Base-by-base conservation (phyloP, 805 yeast species). In the Lachancea cidri region DNA sequence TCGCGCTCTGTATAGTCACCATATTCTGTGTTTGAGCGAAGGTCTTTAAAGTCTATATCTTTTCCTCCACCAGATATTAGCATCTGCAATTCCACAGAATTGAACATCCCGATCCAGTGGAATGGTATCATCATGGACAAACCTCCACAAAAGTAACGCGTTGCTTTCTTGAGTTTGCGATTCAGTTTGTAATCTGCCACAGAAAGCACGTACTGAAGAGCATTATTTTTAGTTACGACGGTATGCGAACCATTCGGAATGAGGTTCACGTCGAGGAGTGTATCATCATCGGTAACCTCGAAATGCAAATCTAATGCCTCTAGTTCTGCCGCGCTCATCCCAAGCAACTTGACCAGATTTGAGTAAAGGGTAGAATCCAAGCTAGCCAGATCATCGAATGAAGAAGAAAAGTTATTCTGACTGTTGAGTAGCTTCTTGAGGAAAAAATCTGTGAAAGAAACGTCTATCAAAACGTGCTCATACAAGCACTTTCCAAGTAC, bases 401-500 rank as follows among this genome's bases (percentile, higher is more conserved):
- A 76, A 0, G 65, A 52, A 6, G 53, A 52, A 30, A 65, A 52
- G 17, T 49, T 39, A 13, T 56, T 47, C 5, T 54, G 48, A 11
- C 71, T 60, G 34, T 65, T 67, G 37, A 74, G 67, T 81, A 91
- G 77, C 55, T 84, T 79, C 60, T 73, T 78, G 33, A 93, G 60
- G 54, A 91, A 91, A 48, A 87, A 86, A 2, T 91, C 85, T 0
- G 97, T 88, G 71, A 91, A 89, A 14, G 79, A 74, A 17, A 86
- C 75, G 60, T 89, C 95, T 5, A 91, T 77, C 47, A 91, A 67
- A 3, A 88, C 81, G 39, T 79, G 79, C 41, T 86, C 95, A 57
- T 86, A 87, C 3, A 91, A 66, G 54, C 97, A 89, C 57, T 88
- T 91, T 1, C 97, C 98, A 34, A 91, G 70, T 4, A 88, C 68